Conservation (phyloP, 1,139 yeast genomes). For the Pichia sp. region DNA sequence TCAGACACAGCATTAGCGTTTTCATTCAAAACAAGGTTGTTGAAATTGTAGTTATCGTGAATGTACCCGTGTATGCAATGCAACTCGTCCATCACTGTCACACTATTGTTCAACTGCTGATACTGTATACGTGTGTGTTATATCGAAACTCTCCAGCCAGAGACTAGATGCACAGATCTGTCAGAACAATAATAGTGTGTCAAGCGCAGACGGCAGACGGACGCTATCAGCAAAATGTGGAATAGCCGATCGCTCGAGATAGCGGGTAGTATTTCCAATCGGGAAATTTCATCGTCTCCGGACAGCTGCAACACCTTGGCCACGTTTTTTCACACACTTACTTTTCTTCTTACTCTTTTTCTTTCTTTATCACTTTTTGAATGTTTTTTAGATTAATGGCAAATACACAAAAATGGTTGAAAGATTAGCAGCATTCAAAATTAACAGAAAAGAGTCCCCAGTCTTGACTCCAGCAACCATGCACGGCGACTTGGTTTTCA, state of each 20-base stretch:
- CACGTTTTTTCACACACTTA: no score
- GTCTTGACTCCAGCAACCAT: conserved; percentile 47
- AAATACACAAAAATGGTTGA: conserved; percentile 2
- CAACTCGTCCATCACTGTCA: not conserved
- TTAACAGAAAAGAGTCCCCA: conserved; percentile 12
- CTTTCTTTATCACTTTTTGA: not conserved
- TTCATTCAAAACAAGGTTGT: not conserved
- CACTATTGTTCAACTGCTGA: no score
- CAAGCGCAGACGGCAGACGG: no score
- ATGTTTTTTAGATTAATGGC: no score
- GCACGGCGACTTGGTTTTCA: conserved; percentile 49
- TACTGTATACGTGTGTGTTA: no score
- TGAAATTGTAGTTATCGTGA: not conserved
- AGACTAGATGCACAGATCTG: no score
- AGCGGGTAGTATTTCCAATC: not conserved
- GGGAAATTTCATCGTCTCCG: not conserved
- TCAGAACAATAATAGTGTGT: no score
- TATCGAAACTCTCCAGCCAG: no score
- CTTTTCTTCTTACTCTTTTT: not conserved
- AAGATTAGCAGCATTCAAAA: conserved; percentile 9
- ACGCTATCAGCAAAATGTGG: no score
- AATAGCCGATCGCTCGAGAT: no score
- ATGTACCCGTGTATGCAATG: not conserved
- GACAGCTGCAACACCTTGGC: no score
- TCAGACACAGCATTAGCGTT: not conserved